Evolutionary conservation across 73 alveolate species (phyloP).

Genomic region (Blepharisma stoltei): DNA sequence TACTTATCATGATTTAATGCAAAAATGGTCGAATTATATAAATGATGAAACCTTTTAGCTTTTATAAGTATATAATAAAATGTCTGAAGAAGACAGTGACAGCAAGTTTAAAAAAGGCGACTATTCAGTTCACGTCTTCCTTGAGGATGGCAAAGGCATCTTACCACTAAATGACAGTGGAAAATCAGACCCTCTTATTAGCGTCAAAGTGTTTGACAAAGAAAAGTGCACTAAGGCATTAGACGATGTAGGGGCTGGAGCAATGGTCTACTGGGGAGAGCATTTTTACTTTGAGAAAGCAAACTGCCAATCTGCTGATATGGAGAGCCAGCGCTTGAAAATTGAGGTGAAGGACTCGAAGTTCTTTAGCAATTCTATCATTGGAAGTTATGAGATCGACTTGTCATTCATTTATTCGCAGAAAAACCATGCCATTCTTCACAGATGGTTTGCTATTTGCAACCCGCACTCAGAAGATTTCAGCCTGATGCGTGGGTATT

Average conservation of each 20-base stretch:
- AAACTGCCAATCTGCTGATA: not conserved
- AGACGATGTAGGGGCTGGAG: slow-evolving; percentile 1
- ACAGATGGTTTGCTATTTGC: not conserved
- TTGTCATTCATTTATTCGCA: not conserved
- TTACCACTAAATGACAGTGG: not conserved
- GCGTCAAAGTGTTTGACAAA: not conserved
- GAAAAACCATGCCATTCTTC: not conserved
- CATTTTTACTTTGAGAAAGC: slow-evolving; percentile 15
- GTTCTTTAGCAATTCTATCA: not conserved
- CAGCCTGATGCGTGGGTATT: not conserved
- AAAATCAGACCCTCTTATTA: not conserved
- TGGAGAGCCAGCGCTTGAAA: not conserved
- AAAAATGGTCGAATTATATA: too few species aligned
- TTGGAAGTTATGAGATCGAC: slow-evolving; percentile 20
- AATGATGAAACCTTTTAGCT: not conserved
- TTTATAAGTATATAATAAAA: not conserved
- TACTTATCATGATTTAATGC: too few species aligned
- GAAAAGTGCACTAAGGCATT: not conserved
- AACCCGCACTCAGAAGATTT: not conserved
- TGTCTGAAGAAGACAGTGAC: not conserved
- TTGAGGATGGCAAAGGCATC: slow-evolving; percentile 27
- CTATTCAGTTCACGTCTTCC: slow-evolving; percentile 28
- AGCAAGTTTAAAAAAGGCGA: slow-evolving; percentile 30
- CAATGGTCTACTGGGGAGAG: not conserved
- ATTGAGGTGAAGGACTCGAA: slow-evolving; percentile 9